Evolutionary conservation across 2,329 filamentous ascomycete genomes (phyloP), one percentile per base, ranked within the genome.

Genomic region (Pseudophaeomoniella oleicola): DNA sequence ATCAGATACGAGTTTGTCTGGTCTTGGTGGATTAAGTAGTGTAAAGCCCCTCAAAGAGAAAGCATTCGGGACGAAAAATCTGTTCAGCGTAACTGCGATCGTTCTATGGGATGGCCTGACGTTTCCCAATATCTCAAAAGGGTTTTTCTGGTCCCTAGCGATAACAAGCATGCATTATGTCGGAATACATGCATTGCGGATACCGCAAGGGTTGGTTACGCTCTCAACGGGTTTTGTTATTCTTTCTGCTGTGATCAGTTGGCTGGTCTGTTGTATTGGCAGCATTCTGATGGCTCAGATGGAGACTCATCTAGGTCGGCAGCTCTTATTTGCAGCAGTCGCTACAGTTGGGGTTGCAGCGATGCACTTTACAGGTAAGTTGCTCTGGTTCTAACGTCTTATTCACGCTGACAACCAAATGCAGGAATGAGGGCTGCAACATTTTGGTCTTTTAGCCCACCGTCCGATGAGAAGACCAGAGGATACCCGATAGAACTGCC

Each of bases 111-210:
- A 36, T 19, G 51, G 51, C 6, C 44, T 48, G 15, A 52, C 44
- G 2, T 18, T 38, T 3, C 37, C 38, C 11, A 52, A 51, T 32
- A 40, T 53, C 32, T 10, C 39, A 22, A 54, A 50, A 39, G 48
- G 51, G 10, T 53, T 55, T 30, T 29, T 55, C 12, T 57, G 53
- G 54, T 51, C 47, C 12, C 39, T 57, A 5, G 50, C 54, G 2
- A 49, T 57, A 29, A 52, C 48, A 5, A 44, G 42, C 15, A 57
- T 57, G 54, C 54, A 57, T 39, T 55, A 55, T 31, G 39, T 42
- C 6, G 54, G 53, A 11, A 49, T 57, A 15, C 18, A 47, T 11
- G 50, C 50, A 14, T 33, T 57, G 19, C 38, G 43, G n/a, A 51
- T 57, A 18, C 53, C 54, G 1, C 15, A 48, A 12, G 54, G 54